phyloP scores from a whole-genome alignment of 352 stramenopile genomes.

The Phytophthora ramorum region DNA sequence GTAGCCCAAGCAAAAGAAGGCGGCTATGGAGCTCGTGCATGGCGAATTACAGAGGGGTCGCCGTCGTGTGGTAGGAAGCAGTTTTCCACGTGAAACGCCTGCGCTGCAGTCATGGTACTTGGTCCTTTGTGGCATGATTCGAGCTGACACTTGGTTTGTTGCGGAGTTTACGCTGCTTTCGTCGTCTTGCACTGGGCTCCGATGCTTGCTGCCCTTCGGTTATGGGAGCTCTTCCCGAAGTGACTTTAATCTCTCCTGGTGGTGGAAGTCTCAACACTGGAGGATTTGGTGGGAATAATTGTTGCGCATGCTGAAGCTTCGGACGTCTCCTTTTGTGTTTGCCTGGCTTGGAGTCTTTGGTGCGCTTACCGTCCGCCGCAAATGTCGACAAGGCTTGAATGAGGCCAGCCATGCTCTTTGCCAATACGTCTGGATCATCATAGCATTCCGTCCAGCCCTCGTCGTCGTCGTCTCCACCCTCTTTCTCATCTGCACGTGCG shows the following conservation, averaged over 20 bases:
- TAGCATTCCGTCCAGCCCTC: constrained; percentile 23
- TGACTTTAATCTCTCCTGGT: constrained; percentile 6
- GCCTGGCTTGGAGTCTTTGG: constrained; percentile 4
- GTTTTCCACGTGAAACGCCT: constrained; percentile 4
- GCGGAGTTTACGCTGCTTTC: constrained; percentile 21
- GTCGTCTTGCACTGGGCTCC: background rate
- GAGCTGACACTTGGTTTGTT: constrained; percentile 5
- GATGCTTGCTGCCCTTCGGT: background rate
- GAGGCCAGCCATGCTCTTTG: constrained; percentile 30
- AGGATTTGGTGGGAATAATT: constrained; percentile 4
- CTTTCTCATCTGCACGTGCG: background rate
- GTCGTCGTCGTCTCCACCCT: constrained; percentile 3
- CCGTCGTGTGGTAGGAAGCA: background rate
- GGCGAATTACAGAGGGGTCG: background rate
- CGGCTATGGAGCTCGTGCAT: constrained; percentile 8
- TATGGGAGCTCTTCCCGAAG: background rate
- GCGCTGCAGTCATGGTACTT: background rate
- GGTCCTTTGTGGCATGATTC: background rate
- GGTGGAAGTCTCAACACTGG: constrained; percentile 2
- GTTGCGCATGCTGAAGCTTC: background rate
- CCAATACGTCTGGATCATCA: constrained; percentile 28
- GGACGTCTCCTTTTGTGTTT: constrained; percentile 19
- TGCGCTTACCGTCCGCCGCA: constrained; percentile 9
- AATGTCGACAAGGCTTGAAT: constrained; percentile 37
- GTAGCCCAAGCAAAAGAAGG: constrained; percentile 14